Conservation (phyloP, 2,329 filamentous ascomycete species). For the Neonectria neomacrospora region DNA sequence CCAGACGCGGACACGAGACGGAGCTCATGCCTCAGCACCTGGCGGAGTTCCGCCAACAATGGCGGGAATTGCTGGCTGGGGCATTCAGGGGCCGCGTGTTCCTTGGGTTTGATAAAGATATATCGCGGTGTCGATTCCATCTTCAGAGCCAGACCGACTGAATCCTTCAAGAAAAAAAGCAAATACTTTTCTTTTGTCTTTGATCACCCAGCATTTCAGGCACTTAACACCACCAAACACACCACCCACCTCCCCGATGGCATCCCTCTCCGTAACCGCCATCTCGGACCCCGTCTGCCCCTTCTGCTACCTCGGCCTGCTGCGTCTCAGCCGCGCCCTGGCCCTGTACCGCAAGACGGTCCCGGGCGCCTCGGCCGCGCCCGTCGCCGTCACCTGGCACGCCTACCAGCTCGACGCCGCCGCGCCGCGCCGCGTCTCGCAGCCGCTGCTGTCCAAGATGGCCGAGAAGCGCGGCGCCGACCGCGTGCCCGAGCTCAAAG, state of each 20-base stretch:
- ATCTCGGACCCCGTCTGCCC: constrained; percentile 87
- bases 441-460: constrained; percentile 64
- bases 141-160: not conserved
- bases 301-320: constrained; percentile 83
- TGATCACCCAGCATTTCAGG: not conserved
- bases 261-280: constrained; percentile 79
- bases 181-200: not conserved
- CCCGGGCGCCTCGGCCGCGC: constrained; percentile 69
- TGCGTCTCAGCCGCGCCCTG: constrained; percentile 79
- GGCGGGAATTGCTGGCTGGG: constrained; percentile 9
- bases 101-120: not conserved
- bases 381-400: constrained; percentile 78
- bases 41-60: constrained; percentile 42
- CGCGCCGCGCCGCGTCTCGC: constrained; percentile 55
- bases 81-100: too few species aligned
- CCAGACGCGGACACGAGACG: not conserved
- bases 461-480: constrained; percentile 73
- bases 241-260: constrained; percentile 61
- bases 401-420: constrained; percentile 84
- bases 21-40: constrained; percentile 5
- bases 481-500: constrained; percentile 66
- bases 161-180: not conserved
- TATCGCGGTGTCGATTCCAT: not conserved
- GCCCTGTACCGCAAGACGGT: constrained; percentile 70
- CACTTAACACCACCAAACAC: constrained; percentile 6